phyloP scores from a whole-genome alignment of 2,329 filamentous ascomycete genomes.

The Cytospora leucostoma region DNA sequence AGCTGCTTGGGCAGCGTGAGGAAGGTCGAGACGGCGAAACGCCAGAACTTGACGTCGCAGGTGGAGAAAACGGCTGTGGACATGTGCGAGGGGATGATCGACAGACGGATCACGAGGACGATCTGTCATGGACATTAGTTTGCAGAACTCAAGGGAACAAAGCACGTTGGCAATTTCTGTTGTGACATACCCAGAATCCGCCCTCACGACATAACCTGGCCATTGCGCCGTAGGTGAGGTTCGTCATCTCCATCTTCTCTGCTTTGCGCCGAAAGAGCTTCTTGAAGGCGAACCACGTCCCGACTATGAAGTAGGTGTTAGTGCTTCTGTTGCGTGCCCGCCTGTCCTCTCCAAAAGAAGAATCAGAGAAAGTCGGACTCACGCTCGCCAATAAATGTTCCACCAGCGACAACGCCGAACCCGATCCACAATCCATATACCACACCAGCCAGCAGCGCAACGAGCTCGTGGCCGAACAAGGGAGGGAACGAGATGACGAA shows the following conservation, averaged over 20 bases:
- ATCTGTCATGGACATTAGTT: constrained; percentile 33
- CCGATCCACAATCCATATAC: constrained; percentile 46
- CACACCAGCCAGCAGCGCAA: constrained; percentile 44
- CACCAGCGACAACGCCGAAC: constrained; percentile 43
- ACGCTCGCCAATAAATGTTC: constrained; percentile 45
- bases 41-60: constrained; percentile 45
- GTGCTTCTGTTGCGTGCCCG: not conserved
- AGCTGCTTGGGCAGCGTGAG: constrained; percentile 46
- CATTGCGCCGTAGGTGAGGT: constrained; percentile 43
- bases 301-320: constrained; percentile 32
- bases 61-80: constrained; percentile 47
- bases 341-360: not conserved
- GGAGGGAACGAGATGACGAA: constrained; percentile 45
- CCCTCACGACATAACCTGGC: constrained; percentile 44
- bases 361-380: constrained; percentile 13
- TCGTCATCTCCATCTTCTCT: constrained; percentile 42
- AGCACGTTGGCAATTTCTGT: no score
- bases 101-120: constrained; percentile 44
- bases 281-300: constrained; percentile 46
- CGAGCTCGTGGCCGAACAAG: constrained; percentile 45
- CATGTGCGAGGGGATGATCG: constrained; percentile 44
- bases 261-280: constrained; percentile 40
- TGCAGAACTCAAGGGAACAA: not conserved
- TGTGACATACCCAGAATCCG: constrained; percentile 40
- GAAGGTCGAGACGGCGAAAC: constrained; percentile 43